Conservation (phyloP, 2,329 filamentous ascomycete genomes). For the Nigrograna mackinnonii region DNA sequence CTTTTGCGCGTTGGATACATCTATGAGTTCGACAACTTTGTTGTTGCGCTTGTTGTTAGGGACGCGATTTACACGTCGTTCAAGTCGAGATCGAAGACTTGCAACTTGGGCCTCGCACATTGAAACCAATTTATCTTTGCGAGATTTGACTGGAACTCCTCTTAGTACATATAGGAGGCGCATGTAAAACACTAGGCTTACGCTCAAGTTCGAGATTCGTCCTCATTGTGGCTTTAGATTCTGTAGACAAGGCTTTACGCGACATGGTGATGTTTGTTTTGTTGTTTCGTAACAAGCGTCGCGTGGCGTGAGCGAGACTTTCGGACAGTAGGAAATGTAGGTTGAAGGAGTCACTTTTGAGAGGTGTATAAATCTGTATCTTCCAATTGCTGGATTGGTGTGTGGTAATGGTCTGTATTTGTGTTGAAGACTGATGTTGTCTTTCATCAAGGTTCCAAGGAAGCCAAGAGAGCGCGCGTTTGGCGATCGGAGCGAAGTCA, state of each 20-base stretch:
- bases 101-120: constrained; percentile 89
- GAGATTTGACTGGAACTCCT: constrained; percentile 72
- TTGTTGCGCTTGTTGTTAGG: constrained; percentile 76
- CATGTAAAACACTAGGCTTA: constrained; percentile 13
- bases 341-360: too few relatives aligned
- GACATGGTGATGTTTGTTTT: constrained; percentile 20
- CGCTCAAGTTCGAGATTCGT: constrained; percentile 37
- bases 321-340: too few relatives aligned
- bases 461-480: too few relatives aligned
- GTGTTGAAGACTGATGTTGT: too few relatives aligned
- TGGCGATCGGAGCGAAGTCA: too few relatives aligned
- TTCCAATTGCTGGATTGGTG: too few relatives aligned
- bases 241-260: constrained; percentile 26
- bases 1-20: constrained; percentile 17
- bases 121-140: constrained; percentile 82
- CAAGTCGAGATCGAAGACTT: constrained; percentile 81
- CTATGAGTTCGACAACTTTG: constrained; percentile 80
- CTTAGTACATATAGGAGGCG: constrained; percentile 17
- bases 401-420: too few relatives aligned
- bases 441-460: too few relatives aligned
- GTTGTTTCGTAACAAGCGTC: too few relatives aligned
- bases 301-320: too few relatives aligned
- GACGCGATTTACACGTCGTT: constrained; percentile 92
- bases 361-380: too few relatives aligned
- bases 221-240: constrained; percentile 35